Conservation (phyloP, 179 eudicot species). For the Beta lomatogona region DNA sequence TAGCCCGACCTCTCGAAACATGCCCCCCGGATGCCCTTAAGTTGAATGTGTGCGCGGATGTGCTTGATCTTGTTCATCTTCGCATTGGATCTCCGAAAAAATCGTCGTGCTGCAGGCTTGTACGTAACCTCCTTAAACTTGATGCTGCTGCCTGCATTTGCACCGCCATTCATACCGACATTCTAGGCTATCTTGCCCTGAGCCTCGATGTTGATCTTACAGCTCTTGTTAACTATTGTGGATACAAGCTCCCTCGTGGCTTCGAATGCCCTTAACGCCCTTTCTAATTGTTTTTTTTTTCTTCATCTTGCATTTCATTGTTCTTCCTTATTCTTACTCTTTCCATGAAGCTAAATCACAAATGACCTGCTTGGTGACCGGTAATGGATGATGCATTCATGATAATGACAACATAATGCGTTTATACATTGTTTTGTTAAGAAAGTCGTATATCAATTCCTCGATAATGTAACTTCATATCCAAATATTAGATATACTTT, state of each 20-base stretch:
- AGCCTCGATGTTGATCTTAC: slow-evolving; percentile 48
- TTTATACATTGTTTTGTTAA: no score
- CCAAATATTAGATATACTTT: no score
- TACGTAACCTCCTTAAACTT: slow-evolving; percentile 43
- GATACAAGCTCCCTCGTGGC: slow-evolving; percentile 42
- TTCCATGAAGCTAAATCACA: no score
- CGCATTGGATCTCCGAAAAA: slow-evolving; percentile 46
- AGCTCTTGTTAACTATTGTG: slow-evolving; percentile 57
- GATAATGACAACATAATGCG: no score
- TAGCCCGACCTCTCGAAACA: slow-evolving; percentile 7
- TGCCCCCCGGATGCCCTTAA: slow-evolving; percentile 56
- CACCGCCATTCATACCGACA: slow-evolving; percentile 52
- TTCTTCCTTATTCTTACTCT: no score
- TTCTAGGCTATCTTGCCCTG: slow-evolving; percentile 45
- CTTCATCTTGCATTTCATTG: no score
- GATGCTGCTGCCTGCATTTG: slow-evolving; percentile 64
- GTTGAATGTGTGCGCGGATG: slow-evolving; percentile 51
- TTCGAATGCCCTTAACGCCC: slow-evolving; percentile 14
- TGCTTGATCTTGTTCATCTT: slow-evolving; percentile 40
- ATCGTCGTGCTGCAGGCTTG: slow-evolving; percentile 49
- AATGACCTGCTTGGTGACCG: no score
- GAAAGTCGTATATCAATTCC: no score
- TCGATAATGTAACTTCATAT: no score
- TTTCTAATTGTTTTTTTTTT: neutral
- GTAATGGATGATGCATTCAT: no score